Evolutionary conservation across 805 yeast species (phyloP).

Genomic region (Kazachstania africana): DNA sequence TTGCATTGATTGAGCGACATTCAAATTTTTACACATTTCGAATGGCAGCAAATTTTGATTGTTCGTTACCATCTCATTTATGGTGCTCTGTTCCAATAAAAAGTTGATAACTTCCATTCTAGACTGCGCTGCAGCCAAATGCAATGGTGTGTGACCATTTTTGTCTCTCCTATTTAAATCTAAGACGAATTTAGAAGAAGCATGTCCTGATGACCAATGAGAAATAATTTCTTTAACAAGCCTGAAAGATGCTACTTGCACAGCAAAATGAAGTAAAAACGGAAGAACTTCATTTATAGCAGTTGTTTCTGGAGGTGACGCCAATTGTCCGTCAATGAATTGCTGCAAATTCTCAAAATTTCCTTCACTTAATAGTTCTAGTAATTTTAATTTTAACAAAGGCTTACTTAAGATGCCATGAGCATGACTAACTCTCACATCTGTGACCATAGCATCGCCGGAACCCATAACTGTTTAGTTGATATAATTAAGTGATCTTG

Average conservation of each 20-base stretch:
- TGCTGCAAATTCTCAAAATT: constrained; percentile 12
- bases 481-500: no score
- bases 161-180: constrained; percentile 67
- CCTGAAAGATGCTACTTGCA: constrained; percentile 70
- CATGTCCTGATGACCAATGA: constrained; percentile 15
- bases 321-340: constrained; percentile 7
- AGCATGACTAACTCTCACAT: no score
- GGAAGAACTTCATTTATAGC: constrained; percentile 31
- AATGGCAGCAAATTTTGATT: constrained; percentile 65
- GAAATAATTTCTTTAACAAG: constrained; percentile 38
- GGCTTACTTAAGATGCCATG: constrained; percentile 25
- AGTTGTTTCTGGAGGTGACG: constrained; percentile 18
- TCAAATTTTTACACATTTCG: constrained; percentile 52
- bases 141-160: constrained; percentile 87
- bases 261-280: constrained; percentile 62
- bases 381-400: constrained; percentile 45
- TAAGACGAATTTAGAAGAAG: constrained; percentile 16
- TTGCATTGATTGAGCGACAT: constrained; percentile 69
- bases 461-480: no score
- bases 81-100: constrained; percentile 46
- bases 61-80: constrained; percentile 77
- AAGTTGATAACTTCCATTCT: constrained; percentile 65
- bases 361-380: constrained; percentile 43
- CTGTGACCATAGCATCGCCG: no score
- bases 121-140: constrained; percentile 67